Base-by-base conservation (phyloP, 805 yeast genomes). In the Tetrapisispora taiwanensis region DNA sequence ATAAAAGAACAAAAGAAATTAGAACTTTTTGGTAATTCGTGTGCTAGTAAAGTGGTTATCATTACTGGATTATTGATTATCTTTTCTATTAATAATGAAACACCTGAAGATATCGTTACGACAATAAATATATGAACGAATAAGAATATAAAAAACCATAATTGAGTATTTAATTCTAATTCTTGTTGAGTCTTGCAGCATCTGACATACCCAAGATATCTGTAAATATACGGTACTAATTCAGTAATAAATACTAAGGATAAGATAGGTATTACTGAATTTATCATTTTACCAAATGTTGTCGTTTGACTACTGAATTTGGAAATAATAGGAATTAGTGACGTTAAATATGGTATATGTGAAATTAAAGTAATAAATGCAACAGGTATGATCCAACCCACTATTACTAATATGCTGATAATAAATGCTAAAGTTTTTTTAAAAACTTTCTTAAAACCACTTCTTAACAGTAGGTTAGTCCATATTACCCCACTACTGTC, bases 41-140 rank as follows among this genome's bases (percentile, higher is more conserved):
- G 72, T 0, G 95, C 95, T 20, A 87, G 68, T 43, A 85, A 61
- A 6, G 76, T 69, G 1, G 92, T 87, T 12, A 84, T 74, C 0
- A 85, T 76, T 0, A 79, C 76, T 1, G 95, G 95, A 51, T 75
- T 80, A 47, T 75, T 77, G 7, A 84, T 61, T 5, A 82, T 63
- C 45, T 75, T 78, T 48, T 78, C 78, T 36, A 82, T 60, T 0
- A 85, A 70, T 7, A 75, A 78, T 1, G 82, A 74, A 3, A 84
- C 62, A 24, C 95, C 89, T 0, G 92, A 81, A 53, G 94, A 85
- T 31, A 88, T 74, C 0, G 95, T 83, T 2, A 88, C 87, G 22
- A 88, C 90, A 37, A 89, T 62, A 52, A 89, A 88, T 35, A 87
- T 75, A 53, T 89, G 96, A 42, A 88, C 77, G 58, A 84, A 87